Evolutionary conservation across 2,329 filamentous ascomycete genomes (phyloP).

Genomic region (Colletotrichum sp.): DNA sequence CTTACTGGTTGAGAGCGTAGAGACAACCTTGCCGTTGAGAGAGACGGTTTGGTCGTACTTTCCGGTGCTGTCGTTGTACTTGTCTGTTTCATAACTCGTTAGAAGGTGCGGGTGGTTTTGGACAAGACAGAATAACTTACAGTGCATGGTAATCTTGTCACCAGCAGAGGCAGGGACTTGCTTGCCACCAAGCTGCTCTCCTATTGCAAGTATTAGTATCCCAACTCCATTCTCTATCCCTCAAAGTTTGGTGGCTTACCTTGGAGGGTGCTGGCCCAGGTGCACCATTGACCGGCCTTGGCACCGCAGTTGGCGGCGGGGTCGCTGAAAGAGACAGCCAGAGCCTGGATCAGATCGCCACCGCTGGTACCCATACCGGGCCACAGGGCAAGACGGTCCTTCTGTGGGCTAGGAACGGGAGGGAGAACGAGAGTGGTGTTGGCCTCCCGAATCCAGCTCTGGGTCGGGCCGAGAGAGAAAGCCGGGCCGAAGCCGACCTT

Average conservation of each 20-base stretch:
- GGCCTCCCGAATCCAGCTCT: not conserved
- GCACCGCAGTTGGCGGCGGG: not conserved
- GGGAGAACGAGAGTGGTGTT: not conserved
- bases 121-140: not conserved
- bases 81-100: not conserved
- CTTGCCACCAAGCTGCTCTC: not conserved
- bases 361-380: not conserved
- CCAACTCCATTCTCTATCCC: fast-evolving
- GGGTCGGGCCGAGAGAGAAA: not conserved
- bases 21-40: not conserved
- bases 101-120: fast-evolving
- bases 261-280: not conserved
- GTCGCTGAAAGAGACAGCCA: not conserved
- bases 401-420: not conserved
- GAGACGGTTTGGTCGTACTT: not conserved
- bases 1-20: not conserved
- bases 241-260: not conserved
- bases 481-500: not conserved
- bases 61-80: not conserved
- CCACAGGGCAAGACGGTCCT: not conserved
- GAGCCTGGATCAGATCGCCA: not conserved
- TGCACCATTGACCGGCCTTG: not conserved
- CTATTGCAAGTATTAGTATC: not conserved
- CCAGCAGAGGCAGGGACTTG: not conserved
- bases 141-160: not conserved